Base-by-base conservation (phyloP, 352 stramenopile species). In the Phytophthora constricta region DNA sequence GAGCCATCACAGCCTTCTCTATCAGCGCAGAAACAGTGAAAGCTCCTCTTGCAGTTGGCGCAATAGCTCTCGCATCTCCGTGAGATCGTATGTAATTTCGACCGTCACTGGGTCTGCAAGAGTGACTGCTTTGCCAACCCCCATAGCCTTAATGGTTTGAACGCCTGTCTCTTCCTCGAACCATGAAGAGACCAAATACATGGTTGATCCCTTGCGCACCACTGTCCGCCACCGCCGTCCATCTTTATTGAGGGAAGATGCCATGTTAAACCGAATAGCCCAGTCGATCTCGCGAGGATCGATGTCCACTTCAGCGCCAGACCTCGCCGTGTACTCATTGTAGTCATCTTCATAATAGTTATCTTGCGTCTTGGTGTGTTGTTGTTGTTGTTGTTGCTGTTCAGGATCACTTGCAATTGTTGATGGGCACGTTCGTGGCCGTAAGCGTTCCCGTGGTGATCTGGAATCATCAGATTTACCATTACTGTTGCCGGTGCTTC, bases 361-460 rank as follows among this genome's bases (percentile, higher is more conserved):
- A 26, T 54, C 55, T 23, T 57, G 48, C n/a, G 58, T 37, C n/a
- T 61, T 55, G 27, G 10, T 16, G 14, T 56, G 20, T 17, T 27
- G 52, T 43, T 62, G 20, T 13, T 27, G 58, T 48, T 66, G 43
- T 47, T 26, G 55, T n/a, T 58, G 46, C 14, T 2, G 20, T 1
- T 77, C 63, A 9, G 60, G 85, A 1, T 76, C 62, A n/a, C 68
- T 86, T 9, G 64, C 54, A 39, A 89, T 62, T n/a, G 65, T 82
- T 3, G 75, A 87, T 10, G 82, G 82, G 47, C 82, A 91, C 4
- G 82, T 89, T 3, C 74, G 62, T 13, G 77, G 74, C 23, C 76
- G 57, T n/a, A n/a, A 58, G 27, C 59, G 70, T 27, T 68, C 50
- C n/a, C 33, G 49, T 31, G 66, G 43, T 0, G 67, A 58, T 17